Evolutionary conservation across 495 filamentous ascomycete species (phyloP), one percentile per base, ranked within the genome.

Genomic region (Jackrogersella minutella): DNA sequence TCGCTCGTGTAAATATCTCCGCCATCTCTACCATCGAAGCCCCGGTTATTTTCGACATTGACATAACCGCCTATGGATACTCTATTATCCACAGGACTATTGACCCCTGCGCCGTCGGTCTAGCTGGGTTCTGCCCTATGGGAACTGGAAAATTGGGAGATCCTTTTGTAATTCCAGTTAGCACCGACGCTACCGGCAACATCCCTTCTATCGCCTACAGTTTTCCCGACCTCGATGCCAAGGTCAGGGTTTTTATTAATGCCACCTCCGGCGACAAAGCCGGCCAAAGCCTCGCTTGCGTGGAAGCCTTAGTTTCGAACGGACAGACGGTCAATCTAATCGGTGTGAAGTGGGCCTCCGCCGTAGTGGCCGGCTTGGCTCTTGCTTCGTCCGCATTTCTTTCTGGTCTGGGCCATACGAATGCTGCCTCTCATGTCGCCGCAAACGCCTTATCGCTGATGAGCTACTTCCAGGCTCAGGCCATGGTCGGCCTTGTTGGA

Each of bases 391-490:
- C 92, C 19, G 92, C 91, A 49, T 85, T 96, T 50, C 87, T 91
- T 28, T 91, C 89, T 13, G 91, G 91, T 1, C 77, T 95, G 6
- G 92, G 91, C n/a, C 90, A 97, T 75, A 93, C 93, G 10, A 98
- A 97, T 74, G 96, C 95, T 4, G 95, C 95, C 37, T 93, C 95
- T 11, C 95, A 99, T 74, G 90, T 99, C 46, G 95, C 95, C 5
- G 90, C 94, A 28, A 97, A 96, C 73, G 90, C 95, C 2, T 79
- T 98, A 17, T 96, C 94, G 21, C 85, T 99, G 5, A 96, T 97
- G 67, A 86, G 91, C 46, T 99, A 94, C 78, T 97, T 98, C 83
- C 95, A 99, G 77, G 88, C 91, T 8, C 95, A 97, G 75, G 93
- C 95, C 28, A 93, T 99, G 78, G 82, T 97, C 69, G 95, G 93